Evolutionary conservation across 2,329 filamentous ascomycete genomes (phyloP).

Genomic region (Helminthosporium solani): DNA sequence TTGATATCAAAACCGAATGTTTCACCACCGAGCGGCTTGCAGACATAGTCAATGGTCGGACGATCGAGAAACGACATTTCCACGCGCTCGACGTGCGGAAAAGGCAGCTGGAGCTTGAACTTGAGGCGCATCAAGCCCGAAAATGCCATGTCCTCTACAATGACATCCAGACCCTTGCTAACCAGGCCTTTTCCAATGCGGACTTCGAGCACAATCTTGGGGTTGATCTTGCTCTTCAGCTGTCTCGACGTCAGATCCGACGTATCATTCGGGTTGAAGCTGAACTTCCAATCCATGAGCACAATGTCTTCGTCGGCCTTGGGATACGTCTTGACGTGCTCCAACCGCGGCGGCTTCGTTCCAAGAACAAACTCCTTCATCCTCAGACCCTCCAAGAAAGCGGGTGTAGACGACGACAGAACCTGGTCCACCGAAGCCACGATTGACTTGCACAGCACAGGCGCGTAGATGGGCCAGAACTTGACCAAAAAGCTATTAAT

Average conservation of each 20-base stretch:
- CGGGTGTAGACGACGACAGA: conserved; percentile 84
- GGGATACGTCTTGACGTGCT: conserved; percentile 97
- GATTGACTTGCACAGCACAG: conserved; percentile 86
- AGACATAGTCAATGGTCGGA: conserved; percentile 92
- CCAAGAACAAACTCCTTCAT: conserved; percentile 93
- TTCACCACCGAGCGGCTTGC: conserved; percentile 94
- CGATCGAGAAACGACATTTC: conserved; percentile 93
- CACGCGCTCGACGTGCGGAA: conserved; percentile 90
- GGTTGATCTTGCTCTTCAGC: conserved; percentile 93
- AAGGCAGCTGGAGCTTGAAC: conserved; percentile 93
- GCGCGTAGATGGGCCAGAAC: conserved; percentile 99
- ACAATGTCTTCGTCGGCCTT: conserved; percentile 94
- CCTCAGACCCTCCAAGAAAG: conserved; percentile 89
- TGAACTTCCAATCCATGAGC: conserved; percentile 99
- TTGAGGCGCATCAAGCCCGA: conserved; percentile 95
- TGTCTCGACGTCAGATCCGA: conserved; percentile 89
- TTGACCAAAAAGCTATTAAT: conserved; percentile 98
- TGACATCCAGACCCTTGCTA: conserved; percentile 94
- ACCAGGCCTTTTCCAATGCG: conserved; percentile 94
- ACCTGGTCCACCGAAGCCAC: conserved; percentile 96
- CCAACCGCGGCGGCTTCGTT: conserved; percentile 90
- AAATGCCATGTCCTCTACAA: conserved; percentile 97
- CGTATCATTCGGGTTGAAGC: conserved; percentile 94
- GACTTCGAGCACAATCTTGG: conserved; percentile 93
- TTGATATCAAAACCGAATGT: conserved; percentile 98